Percentiles rank a stretch among this genome's conserved stretches.
These are phyloP conservation scores for Metschnikowia cubensis DNA, from an alignment of 805 yeast species.

Conservation along the genomic window DNA sequence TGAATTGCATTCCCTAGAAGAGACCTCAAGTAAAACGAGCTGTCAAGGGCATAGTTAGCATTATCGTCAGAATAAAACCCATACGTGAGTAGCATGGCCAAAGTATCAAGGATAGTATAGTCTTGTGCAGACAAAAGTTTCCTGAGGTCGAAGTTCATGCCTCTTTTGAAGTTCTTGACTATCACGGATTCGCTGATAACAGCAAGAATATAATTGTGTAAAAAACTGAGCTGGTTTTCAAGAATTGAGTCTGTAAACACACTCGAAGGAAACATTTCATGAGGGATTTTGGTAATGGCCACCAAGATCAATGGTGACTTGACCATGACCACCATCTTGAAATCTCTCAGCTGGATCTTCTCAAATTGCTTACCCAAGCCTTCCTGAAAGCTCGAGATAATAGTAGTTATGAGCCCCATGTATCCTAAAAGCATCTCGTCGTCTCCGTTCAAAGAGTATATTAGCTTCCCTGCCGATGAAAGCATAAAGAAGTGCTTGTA, in stretches of 20 bases:
- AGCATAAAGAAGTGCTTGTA: constrained; percentile 73
- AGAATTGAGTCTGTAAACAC: constrained; percentile 17
- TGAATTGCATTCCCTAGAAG: constrained; percentile 28
- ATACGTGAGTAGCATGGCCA: constrained; percentile 39
- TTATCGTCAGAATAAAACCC: constrained; percentile 23
- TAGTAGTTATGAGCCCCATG: constrained; percentile 77
- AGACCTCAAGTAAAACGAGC: constrained; percentile 27
- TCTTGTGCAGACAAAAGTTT: constrained; percentile 74
- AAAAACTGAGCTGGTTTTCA: constrained; percentile 54
- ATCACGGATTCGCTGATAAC: constrained; percentile 81
- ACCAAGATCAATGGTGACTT: constrained; percentile 69
- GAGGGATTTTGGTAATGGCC: constrained; percentile 53
- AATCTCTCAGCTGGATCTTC: constrained; percentile 48
- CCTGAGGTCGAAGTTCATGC: constrained; percentile 80
- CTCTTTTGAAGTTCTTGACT: constrained; percentile 57
- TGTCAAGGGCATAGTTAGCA: constrained; percentile 11
- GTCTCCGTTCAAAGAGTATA: constrained; percentile 71
- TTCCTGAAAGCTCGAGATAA: constrained; percentile 63
- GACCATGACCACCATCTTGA: constrained; percentile 54
- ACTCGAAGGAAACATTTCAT: constrained; percentile 32
- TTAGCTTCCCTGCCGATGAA: constrained; percentile 85
- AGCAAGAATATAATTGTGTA: constrained; percentile 76
- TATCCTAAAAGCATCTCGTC: constrained; percentile 66
- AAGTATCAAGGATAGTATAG: constrained; percentile 60
- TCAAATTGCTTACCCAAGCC: constrained; percentile 37